Evolutionary conservation across 2,329 filamentous ascomycete genomes (phyloP), one percentile per base, ranked within the genome.

Genomic region (Didymella keratinophila): DNA sequence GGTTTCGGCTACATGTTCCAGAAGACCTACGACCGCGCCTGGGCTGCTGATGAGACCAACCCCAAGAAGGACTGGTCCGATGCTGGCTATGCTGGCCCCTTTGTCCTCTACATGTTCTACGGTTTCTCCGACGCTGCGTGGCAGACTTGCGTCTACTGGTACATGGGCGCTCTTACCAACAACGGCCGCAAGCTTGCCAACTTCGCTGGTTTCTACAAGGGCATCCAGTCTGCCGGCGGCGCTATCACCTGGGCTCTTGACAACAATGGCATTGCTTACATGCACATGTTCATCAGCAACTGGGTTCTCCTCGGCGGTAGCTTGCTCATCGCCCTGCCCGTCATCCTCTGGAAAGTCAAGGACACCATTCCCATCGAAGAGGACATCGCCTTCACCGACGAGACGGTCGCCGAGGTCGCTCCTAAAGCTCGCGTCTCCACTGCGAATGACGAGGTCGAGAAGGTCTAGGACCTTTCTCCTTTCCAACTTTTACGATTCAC

Each of bases 141-240:
- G 89, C 94, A 98, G 81, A 94, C 92, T 0, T 88, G 83, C 70
- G 88, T 93, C 48, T 97, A 98, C 83, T 97, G 93, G 93, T 93
- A 90, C 81, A 97, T 98, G 90, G 94, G 94, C 49, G 87, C 93
- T 8, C 83, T 97, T 42, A 93, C 91, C 73, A 98, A 98, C 85
- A 96, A 94, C 63, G 87, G 91, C 60, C 92, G 93, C 76, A 94
- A 93, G 77, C 86, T 94, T 27, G 93, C 94, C 80, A 97, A 97
- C 82, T 90, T 94, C 71, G 90, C 92, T 41, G 93, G 91, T 62
- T 93, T 91, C 82, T 95, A 95, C 85, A 95, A 95, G 81, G 89
- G 89, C 49, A 90, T 96, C 64, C 92, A 96, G 77, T 94, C 91
- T n/a, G 91, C 91, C 18, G 92, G 92, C 68, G 88, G 89, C 3